Conservation (phyloP, 768 basidiomycete genomes). For the Naganishia onofrii region DNA sequence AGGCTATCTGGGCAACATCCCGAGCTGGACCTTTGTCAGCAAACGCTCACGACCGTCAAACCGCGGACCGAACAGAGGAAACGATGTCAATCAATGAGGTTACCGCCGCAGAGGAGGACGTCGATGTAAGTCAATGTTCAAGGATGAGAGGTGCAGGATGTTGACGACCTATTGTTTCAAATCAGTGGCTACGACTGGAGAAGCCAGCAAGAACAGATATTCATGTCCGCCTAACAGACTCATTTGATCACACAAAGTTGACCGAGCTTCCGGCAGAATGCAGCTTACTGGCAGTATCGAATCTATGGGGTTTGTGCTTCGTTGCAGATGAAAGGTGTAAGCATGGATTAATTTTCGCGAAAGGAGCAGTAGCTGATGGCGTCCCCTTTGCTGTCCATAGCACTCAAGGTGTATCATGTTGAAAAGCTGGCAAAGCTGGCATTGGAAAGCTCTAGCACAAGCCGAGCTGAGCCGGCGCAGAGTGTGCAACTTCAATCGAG, state of each 20-base stretch:
- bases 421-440: constrained; percentile 34
- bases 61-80: constrained; percentile 2
- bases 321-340: constrained; percentile 38
- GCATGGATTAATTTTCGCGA: constrained; percentile 11
- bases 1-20: constrained; percentile 24
- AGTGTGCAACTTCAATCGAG: constrained; percentile 34
- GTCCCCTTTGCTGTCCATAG: constrained; percentile 16
- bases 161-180: neutral
- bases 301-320: constrained; percentile 43
- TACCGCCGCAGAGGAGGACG: constrained; percentile 41
- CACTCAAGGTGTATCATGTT: constrained; percentile 42
- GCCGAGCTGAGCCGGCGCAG: constrained; percentile 29
- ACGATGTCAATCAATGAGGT: constrained; percentile 23
- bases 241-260: constrained; percentile 33
- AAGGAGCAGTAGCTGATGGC: neutral
- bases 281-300: constrained; percentile 45
- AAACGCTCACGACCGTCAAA: neutral
- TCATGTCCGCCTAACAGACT: constrained; percentile 44
- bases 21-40: neutral
- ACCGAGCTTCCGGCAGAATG: constrained; percentile 43
- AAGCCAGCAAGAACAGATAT: constrained; percentile 48
- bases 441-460: constrained; percentile 36
- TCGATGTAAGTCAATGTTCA: constrained; percentile 38
- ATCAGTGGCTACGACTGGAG: constrained; percentile 45
- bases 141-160: neutral